These are phyloP conservation scores for Dioszegia crocea DNA, from an alignment of 768 basidiomycete genomes.

Conservation along the genomic window DNA sequence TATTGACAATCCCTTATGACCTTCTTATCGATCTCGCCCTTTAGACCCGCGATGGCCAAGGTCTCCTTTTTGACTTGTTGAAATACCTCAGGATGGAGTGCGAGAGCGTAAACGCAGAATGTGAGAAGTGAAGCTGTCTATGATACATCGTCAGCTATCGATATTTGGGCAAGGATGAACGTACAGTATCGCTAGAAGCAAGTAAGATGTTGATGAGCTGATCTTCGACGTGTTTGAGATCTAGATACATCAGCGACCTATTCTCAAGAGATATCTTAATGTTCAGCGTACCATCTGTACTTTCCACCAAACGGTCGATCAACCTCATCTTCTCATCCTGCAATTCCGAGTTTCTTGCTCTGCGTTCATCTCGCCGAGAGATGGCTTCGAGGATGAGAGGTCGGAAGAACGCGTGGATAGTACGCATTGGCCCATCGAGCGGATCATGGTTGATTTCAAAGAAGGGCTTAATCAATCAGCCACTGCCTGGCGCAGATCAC, in stretches of 20 bases:
- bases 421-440: constrained; percentile 32
- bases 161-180: constrained; percentile 27
- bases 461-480: constrained; percentile 24
- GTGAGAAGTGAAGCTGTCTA: constrained; percentile 70
- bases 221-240: constrained; percentile 65
- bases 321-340: constrained; percentile 17
- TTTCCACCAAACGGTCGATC: constrained; percentile 40
- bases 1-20: constrained; percentile 63
- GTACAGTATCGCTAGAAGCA: constrained; percentile 71
- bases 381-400: constrained; percentile 32
- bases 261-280: no score
- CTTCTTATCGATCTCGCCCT: constrained; percentile 58
- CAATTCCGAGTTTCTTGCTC: background rate
- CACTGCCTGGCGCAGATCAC: background rate
- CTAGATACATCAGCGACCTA: constrained; percentile 48
- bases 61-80: constrained; percentile 61
- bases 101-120: constrained; percentile 66
- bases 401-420: constrained; percentile 30
- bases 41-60: constrained; percentile 56
- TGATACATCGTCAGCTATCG: background rate
- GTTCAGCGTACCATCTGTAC: constrained; percentile 31
- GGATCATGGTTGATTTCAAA: constrained; percentile 35
- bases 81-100: constrained; percentile 61
- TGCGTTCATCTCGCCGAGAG: background rate
- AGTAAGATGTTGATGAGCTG: constrained; percentile 72